Base-by-base conservation (phyloP, 2,329 filamentous ascomycete genomes). In the Pezicula carpinea region DNA sequence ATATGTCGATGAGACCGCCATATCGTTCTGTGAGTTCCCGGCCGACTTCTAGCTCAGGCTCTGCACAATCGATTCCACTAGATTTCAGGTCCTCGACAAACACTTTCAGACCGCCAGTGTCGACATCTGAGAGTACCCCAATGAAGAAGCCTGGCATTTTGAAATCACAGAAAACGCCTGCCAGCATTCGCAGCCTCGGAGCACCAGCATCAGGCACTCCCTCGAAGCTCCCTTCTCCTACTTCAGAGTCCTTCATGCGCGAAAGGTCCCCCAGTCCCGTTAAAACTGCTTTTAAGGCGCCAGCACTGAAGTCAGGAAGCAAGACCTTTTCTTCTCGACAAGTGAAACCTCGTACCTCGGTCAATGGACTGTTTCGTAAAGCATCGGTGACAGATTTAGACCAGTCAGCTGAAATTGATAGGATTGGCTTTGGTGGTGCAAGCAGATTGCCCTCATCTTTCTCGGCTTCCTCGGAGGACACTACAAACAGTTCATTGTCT, bases 291-390 rank as follows among this genome's bases (percentile, higher is more conserved):
- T 46, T 58, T 11, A 59, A 55, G 18, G 55, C 62, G n/a, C 51
- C 54, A 14, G 44, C 38, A 10, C 47, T 58, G 13, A 63, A 69
- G 47, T 58, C 70, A 23, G 73, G 67, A 4, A 69, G 73, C 14
- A 80, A 75, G 54, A 73, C 74, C 0, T 42, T 75, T 21, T 62
- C 72, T 6, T 61, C 66, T 1, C 72, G 73, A 14, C 62, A 74
- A 1, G 51, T 75, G 8, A 76, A 77, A 58, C 58, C 72, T 10
- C 75, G 76, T 18, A 69, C 72, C n/a, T 77, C 82, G 0, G 60
- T 76, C 0, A 75, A 71, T 50, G 73, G 74, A 1, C 61, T 81
- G 1, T 75, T 75, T 51, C 74, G 72, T 51, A 85, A 83, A 52
- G 73, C 79, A 1, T 75, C 76, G 0, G 60, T 73, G 14, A 66